Evolutionary conservation across 768 basidiomycete genomes (phyloP).

Genomic region (Ramaria sp.): DNA sequence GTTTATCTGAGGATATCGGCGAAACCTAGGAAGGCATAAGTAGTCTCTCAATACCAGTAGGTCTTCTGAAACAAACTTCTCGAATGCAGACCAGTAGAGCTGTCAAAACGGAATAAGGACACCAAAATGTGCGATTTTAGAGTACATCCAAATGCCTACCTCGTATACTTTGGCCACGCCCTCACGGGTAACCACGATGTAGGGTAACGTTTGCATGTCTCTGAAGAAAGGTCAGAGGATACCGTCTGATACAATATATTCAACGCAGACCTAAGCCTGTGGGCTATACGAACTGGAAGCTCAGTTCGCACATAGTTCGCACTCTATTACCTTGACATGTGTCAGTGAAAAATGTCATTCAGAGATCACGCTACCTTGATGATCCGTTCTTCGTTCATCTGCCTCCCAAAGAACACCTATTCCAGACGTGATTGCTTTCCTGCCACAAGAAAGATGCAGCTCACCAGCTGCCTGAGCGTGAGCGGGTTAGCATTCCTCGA

Average conservation of each 20-base stretch:
- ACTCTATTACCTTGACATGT: constrained; percentile 35
- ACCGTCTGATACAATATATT: background rate
- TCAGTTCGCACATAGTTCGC: constrained; percentile 89
- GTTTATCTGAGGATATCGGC: constrained; percentile 62
- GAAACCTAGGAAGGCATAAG: constrained; percentile 36
- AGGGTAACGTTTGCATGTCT: constrained; percentile 80
- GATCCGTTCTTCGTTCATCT: constrained; percentile 67
- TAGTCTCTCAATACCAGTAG: background rate
- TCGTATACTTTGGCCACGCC: constrained; percentile 77
- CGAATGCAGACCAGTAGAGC: constrained; percentile 84
- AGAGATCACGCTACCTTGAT: constrained; percentile 43
- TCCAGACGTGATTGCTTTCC: constrained; percentile 1
- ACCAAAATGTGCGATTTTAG: background rate
- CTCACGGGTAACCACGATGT: constrained; percentile 79
- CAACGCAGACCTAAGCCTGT: background rate
- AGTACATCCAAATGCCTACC: constrained; percentile 29
- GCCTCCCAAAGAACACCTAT: constrained; percentile 79
- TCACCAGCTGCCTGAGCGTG: constrained; percentile 71
- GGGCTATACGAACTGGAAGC: constrained; percentile 37
- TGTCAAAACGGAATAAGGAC: constrained; percentile 18
- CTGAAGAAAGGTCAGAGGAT: constrained; percentile 17
- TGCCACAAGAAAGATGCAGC: constrained; percentile 6
- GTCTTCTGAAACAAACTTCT: constrained; percentile 40
- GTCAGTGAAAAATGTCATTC: background rate
- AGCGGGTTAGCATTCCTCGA: constrained; percentile 59